A percentile compares a stretch with the other conserved stretches of the same genome.
Evolutionary conservation across 208 protist species (phyloP).

Genomic region (Trypanosoma scelopori): DNA sequence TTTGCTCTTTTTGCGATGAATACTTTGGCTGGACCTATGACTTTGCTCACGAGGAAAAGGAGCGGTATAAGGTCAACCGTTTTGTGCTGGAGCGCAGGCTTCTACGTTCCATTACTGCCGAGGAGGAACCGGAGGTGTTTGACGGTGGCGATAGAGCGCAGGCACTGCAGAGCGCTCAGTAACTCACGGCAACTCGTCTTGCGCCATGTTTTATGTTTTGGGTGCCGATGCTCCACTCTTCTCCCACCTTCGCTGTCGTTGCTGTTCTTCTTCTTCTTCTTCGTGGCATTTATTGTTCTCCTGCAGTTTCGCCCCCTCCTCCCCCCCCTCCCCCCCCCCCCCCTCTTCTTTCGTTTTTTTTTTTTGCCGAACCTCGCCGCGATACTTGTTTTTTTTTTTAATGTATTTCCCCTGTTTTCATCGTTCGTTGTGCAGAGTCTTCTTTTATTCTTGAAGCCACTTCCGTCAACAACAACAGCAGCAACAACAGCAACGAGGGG

Average conservation of each 20-base stretch:
- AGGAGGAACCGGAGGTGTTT: not conserved
- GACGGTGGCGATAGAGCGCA: not conserved
- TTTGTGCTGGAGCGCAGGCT: conserved; percentile 76
- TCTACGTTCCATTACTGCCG: conserved; percentile 36
- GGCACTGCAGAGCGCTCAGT: too few relatives aligned
- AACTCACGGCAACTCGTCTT: not conserved
- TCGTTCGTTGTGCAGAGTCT: too few relatives aligned
- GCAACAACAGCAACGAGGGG: too few relatives aligned
- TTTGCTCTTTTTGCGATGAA: conserved; percentile 69
- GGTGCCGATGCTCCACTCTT: too few relatives aligned
- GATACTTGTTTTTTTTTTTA: too few relatives aligned
- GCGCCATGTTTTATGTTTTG: not conserved
- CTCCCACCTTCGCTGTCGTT: not conserved
- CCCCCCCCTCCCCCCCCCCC: conserved; percentile 12
- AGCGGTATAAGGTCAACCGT: conserved; percentile 77
- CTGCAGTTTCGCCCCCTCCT: not conserved
- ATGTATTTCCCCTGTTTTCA: conserved; percentile 15
- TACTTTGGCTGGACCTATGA: conserved; percentile 86
- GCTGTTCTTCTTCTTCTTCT: not conserved
- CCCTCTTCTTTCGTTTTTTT: too few relatives aligned
- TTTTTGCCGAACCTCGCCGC: too few relatives aligned
- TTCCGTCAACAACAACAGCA: too few relatives aligned
- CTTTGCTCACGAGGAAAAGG: conserved; percentile 72
- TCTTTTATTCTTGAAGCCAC: too few relatives aligned
- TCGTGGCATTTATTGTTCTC: not conserved